Evolutionary conservation across 2,329 filamentous ascomycete genomes (phyloP).

Genomic region (Clonostachys chloroleuca): DNA sequence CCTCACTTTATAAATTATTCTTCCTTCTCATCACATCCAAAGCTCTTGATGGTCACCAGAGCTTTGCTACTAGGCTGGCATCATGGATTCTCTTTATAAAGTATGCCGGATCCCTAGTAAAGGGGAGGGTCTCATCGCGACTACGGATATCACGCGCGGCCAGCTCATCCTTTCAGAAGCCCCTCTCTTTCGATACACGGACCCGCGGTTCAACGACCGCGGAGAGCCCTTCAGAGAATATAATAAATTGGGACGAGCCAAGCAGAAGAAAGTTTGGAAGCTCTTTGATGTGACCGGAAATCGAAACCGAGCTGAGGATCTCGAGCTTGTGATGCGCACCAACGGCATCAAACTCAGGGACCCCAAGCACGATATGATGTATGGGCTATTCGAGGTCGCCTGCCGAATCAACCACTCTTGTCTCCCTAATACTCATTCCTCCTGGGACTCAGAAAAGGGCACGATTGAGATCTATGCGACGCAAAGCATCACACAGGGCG

Average conservation of each 20-base stretch:
- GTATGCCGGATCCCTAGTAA: background rate
- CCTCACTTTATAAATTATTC: too few relatives aligned
- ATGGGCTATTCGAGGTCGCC: background rate
- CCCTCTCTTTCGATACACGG: background rate
- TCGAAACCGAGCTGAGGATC: too few relatives aligned
- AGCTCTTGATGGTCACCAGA: background rate
- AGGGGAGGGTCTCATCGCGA: conserved; percentile 5
- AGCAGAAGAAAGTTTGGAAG: background rate
- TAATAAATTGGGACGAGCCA: background rate
- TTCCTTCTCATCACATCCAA: background rate
- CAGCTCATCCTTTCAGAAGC: background rate
- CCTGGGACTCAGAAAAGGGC: background rate
- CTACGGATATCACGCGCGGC: background rate
- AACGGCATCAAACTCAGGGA: background rate
- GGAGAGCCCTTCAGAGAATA: background rate
- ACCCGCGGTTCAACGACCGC: background rate
- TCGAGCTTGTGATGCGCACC: background rate
- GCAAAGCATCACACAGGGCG: background rate
- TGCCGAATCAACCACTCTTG: conserved; percentile 3
- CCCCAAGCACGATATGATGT: background rate
- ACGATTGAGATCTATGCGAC: background rate
- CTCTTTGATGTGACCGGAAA: background rate
- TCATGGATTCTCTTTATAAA: background rate
- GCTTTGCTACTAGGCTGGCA: too few relatives aligned
- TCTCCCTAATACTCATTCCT: background rate